Conservation (phyloP, 2,329 filamentous ascomycete genomes). For the Bipolaris zeicola region DNA sequence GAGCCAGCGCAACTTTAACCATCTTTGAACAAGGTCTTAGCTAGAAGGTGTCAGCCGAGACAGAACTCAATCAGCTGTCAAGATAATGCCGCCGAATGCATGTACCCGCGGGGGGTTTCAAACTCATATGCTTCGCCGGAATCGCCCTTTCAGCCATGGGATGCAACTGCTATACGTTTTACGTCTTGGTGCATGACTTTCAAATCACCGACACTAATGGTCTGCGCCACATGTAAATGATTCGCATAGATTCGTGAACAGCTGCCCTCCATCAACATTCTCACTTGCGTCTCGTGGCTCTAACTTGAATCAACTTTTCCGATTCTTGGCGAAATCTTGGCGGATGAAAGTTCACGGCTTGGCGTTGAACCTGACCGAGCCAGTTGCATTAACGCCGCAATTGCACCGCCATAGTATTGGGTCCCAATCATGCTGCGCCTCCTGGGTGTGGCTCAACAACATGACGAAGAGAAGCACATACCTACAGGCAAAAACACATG, state of each 20-base stretch:
- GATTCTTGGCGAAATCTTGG: conserved; percentile 2
- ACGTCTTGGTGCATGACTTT: not conserved
- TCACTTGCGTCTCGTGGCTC: not conserved
- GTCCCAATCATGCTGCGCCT: not conserved
- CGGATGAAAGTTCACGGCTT: not conserved
- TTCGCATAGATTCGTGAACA: not conserved
- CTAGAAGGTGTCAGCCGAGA: not conserved
- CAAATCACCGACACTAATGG: not conserved
- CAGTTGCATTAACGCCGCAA: not conserved
- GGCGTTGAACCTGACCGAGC: not conserved
- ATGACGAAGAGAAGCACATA: not conserved
- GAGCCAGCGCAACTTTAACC: conserved; percentile 1
- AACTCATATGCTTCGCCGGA: not conserved
- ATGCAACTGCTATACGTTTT: not conserved
- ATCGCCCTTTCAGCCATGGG: not conserved
- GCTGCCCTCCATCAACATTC: not conserved
- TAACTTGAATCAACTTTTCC: not conserved
- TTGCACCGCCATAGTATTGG: not conserved
- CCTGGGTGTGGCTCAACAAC: not conserved
- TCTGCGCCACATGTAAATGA: not conserved
- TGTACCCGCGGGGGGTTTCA: not conserved
- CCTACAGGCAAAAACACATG: not conserved
- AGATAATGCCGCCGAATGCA: not conserved
- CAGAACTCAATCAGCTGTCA: not conserved
- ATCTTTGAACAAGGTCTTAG: not conserved